These are phyloP conservation scores for Brettanomyces bruxellensis DNA, from an alignment of 805 yeast genomes.

Conservation along the genomic window DNA sequence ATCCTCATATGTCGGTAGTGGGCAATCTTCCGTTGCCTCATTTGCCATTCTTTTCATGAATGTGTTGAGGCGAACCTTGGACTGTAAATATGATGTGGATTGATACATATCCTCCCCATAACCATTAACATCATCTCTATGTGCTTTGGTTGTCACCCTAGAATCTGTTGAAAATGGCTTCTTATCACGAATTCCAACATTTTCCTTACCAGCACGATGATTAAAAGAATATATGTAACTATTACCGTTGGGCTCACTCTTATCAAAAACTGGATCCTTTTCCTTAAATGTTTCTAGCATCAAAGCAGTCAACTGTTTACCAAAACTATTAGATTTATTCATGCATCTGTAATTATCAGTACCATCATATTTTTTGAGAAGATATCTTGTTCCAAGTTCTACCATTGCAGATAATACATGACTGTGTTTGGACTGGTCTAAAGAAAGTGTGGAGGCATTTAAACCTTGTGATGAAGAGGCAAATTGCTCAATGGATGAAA, in stretches of 20 bases:
- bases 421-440: conserved; percentile 15
- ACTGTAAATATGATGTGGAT: conserved; percentile 33
- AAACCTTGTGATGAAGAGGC: conserved; percentile 34
- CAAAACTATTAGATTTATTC: conserved; percentile 4
- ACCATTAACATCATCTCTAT: conserved; percentile 69
- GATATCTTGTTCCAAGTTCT: conserved; percentile 65
- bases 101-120: conserved; percentile 61
- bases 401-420: conserved; percentile 53
- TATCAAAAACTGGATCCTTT: conserved; percentile 15
- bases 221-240: conserved; percentile 53
- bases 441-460: conserved; percentile 32
- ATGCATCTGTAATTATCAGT: conserved; percentile 19
- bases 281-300: conserved; percentile 14
- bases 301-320: conserved; percentile 12
- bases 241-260: conserved; percentile 18
- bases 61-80: conserved; percentile 44
- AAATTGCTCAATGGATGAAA: conserved; percentile 37
- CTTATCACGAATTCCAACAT: conserved; percentile 73
- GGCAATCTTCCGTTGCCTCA: conserved; percentile 27
- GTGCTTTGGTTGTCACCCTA: conserved; percentile 60
- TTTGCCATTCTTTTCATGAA: conserved; percentile 51
- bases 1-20: conserved; percentile 45
- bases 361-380: conserved; percentile 34
- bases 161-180: conserved; percentile 77
- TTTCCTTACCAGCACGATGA: conserved; percentile 82